A percentile compares a stretch with the other conserved stretches of the same genome.
Evolutionary conservation across 768 basidiomycete species (phyloP).

Genomic region (Tubosaeta sp.): DNA sequence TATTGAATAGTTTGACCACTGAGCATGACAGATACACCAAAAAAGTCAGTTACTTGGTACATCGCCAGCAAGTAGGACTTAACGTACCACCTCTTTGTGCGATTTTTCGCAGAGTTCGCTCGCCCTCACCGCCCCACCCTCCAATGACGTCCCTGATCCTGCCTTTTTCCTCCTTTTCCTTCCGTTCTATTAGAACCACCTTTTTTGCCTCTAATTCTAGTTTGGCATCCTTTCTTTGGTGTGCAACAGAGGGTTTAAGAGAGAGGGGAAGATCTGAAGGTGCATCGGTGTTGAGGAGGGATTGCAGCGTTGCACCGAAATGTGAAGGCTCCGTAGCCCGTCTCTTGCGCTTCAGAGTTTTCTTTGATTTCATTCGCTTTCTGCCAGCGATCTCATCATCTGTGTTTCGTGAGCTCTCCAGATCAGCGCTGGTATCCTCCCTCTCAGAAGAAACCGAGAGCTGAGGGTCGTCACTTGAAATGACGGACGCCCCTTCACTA

Average conservation of each 20-base stretch:
- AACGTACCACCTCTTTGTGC: constrained; percentile 77
- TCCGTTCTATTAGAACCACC: constrained; percentile 64
- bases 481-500: constrained; percentile 8
- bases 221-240: constrained; percentile 72
- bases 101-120: constrained; percentile 72
- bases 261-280: constrained; percentile 72
- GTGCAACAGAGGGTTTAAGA: constrained; percentile 68
- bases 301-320: constrained; percentile 73
- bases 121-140: constrained; percentile 86
- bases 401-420: constrained; percentile 40
- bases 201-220: constrained; percentile 69
- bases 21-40: background rate
- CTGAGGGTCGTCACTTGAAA: constrained; percentile 5
- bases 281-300: constrained; percentile 64
- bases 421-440: constrained; percentile 12
- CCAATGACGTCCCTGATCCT: constrained; percentile 69
- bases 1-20: constrained; percentile 88
- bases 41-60: background rate
- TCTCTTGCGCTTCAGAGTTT: constrained; percentile 80
- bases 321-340: constrained; percentile 70
- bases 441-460: constrained; percentile 11
- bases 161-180: constrained; percentile 68
- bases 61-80: background rate
- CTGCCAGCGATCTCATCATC: constrained; percentile 61
- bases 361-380: constrained; percentile 62